phyloP scores from a whole-genome alignment of 169 alveolate species.

The Cystoisospora suis region DNA sequence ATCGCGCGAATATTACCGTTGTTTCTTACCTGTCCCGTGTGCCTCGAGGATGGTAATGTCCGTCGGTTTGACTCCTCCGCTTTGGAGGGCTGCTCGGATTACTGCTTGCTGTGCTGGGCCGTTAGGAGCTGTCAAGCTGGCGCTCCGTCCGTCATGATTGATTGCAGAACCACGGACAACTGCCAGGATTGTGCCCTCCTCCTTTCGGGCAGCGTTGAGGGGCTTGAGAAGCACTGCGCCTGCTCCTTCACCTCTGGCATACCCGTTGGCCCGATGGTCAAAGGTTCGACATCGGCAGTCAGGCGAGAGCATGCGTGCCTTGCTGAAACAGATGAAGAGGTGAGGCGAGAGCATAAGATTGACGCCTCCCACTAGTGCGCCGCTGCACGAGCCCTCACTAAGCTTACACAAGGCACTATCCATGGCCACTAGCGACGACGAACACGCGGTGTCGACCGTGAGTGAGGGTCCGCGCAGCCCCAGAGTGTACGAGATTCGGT shows the following conservation, averaged over 20 bases:
- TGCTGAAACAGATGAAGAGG: slow-evolving; percentile 72
- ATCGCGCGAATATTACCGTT: no score
- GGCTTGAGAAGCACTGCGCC: slow-evolving; percentile 71
- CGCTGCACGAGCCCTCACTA: slow-evolving; percentile 68
- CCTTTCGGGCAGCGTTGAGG: slow-evolving; percentile 47
- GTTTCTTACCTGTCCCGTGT: slow-evolving; percentile 74
- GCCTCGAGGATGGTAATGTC: slow-evolving; percentile 69
- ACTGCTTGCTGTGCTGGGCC: slow-evolving; percentile 78
- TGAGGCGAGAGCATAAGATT: slow-evolving; percentile 79
- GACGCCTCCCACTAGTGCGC: slow-evolving; percentile 80
- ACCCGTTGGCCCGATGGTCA: slow-evolving; percentile 80
- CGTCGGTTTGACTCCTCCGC: slow-evolving; percentile 64
- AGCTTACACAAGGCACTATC: slow-evolving; percentile 74
- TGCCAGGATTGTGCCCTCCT: slow-evolving; percentile 62
- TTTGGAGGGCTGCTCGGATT: slow-evolving; percentile 65
- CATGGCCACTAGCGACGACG: slow-evolving; percentile 82
- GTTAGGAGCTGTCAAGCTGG: slow-evolving; percentile 78
- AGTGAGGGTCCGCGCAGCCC: slow-evolving; percentile 80
- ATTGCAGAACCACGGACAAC: slow-evolving; percentile 74
- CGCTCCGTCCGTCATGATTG: slow-evolving; percentile 78
- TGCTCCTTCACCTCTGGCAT: slow-evolving; percentile 82
- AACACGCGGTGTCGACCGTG: slow-evolving; percentile 83
- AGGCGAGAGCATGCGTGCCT: slow-evolving; percentile 75
- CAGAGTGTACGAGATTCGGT: slow-evolving; percentile 77
- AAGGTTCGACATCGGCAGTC: slow-evolving; percentile 79